Percentiles rank a stretch among this genome's conserved stretches.
Evolutionary conservation across 768 basidiomycete genomes (phyloP).

Genomic region (Lactarius quietus): DNA sequence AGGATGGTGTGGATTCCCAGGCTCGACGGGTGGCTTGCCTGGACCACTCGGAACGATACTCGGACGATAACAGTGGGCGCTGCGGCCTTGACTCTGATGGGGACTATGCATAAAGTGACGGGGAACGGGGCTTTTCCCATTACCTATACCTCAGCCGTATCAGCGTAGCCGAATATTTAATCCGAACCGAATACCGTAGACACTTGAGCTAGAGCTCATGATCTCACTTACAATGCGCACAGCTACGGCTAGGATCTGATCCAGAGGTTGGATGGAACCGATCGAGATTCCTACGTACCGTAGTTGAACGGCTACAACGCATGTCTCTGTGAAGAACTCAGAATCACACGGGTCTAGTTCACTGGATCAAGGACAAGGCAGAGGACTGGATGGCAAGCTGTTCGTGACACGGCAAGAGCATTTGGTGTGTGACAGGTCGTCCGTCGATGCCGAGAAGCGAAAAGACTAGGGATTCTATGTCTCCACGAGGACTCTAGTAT

Average conservation of each 20-base stretch:
- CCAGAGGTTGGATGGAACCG: neutral
- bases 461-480: neutral
- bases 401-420: conserved; percentile 69
- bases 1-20: neutral
- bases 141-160: neutral
- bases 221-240: neutral
- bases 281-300: too few species aligned
- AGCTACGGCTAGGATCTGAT: neutral
- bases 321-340: conserved; percentile 89
- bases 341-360: conserved; percentile 95
- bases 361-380: conserved; percentile 96
- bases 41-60: neutral
- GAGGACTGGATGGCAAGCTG: conserved; percentile 77
- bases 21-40: neutral
- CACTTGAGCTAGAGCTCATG: neutral
- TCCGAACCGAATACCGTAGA: neutral
- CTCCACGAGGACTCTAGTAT: too few species aligned
- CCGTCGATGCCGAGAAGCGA: conserved; percentile 77
- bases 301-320: conserved; percentile 40
- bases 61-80: neutral
- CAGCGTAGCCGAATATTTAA: neutral
- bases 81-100: neutral
- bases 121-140: neutral
- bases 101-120: neutral
- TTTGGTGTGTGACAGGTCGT: conserved; percentile 84